Base-by-base conservation (phyloP, 2,329 filamentous ascomycete species). In the Botrytis paeoniae region DNA sequence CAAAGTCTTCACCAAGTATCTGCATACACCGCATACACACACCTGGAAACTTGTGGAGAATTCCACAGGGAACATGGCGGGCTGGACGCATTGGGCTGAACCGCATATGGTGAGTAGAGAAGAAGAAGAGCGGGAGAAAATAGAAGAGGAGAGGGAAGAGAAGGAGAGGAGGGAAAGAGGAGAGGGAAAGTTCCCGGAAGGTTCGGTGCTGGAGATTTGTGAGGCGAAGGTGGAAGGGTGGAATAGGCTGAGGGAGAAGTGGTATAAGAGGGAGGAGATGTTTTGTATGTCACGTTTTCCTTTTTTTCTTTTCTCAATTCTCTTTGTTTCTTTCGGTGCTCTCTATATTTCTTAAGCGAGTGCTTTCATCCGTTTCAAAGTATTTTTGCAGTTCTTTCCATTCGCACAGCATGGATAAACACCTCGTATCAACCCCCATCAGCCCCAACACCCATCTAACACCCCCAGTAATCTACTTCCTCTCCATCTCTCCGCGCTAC, bases 401-500 rank as follows among this genome's bases (percentile, higher is more conserved):
- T 54, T 64, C 54, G 35, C 22, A 70, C 20, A 39, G 41, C 35
- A 29, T 32, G 20, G 54, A 32, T 14, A 39, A 10, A n/a, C 5
- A 35, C 20, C 32, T 16, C 4, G 10, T 35, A 12, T 12, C 12
- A 43, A 43, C 7, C 59, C 4, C 32, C n/a, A n/a, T n/a, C n/a
- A n/a, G n/a, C 59, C 20, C 35, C 60, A 14, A n/a, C 35, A 51
- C 10, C 25, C 25, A 51, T n/a, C 48, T 51, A n/a, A 51, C 25
- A 6, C n/a, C 57, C 35, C 72, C 54, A 84, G 83, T 81, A 8
- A 80, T 83, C 12, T 79, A 81, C 18, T 76, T 84, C 9, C 78
- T 85, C 18, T 80, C 76, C 60, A 82, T 82, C 4, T 76, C 79
- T 29, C 81, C 82, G 7, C 77, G 76, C 18, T 82, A 83, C 70